Conservation (phyloP, 768 basidiomycete species). For the Boletus eberwhitei region DNA sequence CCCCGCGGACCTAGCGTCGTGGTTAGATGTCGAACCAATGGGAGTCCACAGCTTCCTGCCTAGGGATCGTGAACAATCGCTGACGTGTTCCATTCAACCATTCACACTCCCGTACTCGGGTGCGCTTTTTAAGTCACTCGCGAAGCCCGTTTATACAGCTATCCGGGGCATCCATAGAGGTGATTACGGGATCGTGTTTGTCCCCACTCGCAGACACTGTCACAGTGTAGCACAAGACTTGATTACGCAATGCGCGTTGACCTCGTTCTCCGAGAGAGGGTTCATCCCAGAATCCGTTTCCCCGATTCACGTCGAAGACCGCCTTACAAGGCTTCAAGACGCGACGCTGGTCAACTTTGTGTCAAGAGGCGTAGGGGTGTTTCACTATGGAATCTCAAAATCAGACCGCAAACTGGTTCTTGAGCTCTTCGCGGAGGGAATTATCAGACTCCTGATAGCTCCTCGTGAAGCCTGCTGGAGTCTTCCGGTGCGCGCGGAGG, state of each 20-base stretch:
- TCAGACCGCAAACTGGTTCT: constrained; percentile 71
- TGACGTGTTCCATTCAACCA: constrained; percentile 63
- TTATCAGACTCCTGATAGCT: constrained; percentile 75
- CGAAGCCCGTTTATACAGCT: constrained; percentile 82
- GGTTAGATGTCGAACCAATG: constrained; percentile 69
- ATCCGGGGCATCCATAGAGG: constrained; percentile 47
- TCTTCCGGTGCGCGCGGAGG: constrained; percentile 76
- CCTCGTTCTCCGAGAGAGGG: constrained; percentile 63
- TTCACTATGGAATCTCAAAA: constrained; percentile 67
- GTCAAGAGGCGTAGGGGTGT: constrained; percentile 84
- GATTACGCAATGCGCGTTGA: constrained; percentile 81
- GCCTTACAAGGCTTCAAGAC: constrained; percentile 60
- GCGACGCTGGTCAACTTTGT: constrained; percentile 63
- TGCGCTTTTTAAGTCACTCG: constrained; percentile 86
- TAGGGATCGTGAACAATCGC: constrained; percentile 75
- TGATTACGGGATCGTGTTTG: constrained; percentile 74
- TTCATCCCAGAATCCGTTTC: constrained; percentile 56
- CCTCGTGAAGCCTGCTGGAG: constrained; percentile 87
- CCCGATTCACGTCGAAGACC: constrained; percentile 54
- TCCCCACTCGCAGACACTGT: constrained; percentile 82
- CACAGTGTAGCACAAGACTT: constrained; percentile 72
- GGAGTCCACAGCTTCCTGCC: constrained; percentile 77
- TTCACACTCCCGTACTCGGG: constrained; percentile 87
- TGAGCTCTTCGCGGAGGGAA: constrained; percentile 76
- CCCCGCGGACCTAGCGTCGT: constrained; percentile 73